A percentile compares a stretch with the other conserved stretches of the same genome.
phyloP scores from a whole-genome alignment of 495 filamentous ascomycete genomes.

The Neurospora tetraspora region DNA sequence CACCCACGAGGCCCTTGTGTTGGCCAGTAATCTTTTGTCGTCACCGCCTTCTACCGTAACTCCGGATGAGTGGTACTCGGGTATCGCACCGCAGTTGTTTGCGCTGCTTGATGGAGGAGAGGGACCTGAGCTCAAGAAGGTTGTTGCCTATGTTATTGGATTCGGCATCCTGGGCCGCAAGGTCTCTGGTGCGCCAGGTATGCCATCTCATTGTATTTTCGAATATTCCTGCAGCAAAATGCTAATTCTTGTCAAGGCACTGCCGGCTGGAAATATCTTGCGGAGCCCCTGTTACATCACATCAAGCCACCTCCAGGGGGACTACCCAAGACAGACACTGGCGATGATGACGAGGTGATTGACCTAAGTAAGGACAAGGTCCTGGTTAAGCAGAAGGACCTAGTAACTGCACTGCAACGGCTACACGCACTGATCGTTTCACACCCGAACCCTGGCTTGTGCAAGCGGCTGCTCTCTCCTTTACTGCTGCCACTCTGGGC shows the following conservation, averaged over 20 bases:
- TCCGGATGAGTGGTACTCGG: conserved; percentile 48
- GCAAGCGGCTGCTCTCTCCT: conserved; percentile 55
- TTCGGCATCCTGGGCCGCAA: conserved; percentile 62
- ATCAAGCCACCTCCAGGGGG: conserved; percentile 44
- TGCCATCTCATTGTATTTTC: not conserved
- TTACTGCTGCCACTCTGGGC: conserved; percentile 63
- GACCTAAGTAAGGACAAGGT: conserved; percentile 30
- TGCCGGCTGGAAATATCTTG: conserved; percentile 59
- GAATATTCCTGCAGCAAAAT: not conserved
- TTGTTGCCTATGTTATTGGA: conserved; percentile 62
- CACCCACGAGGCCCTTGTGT: conserved; percentile 60
- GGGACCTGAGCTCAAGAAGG: conserved; percentile 52
- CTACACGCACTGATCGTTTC: conserved; percentile 49
- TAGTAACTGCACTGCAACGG: conserved; percentile 43
- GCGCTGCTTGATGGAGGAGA: conserved; percentile 55
- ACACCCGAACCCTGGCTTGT: conserved; percentile 64
- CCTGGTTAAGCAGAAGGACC: conserved; percentile 32
- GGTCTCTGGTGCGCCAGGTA: conserved; percentile 55
- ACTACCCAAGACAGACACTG: conserved; percentile 1
- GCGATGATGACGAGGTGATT: conserved; percentile 21
- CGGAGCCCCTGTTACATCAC: conserved; percentile 50
- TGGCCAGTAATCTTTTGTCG: conserved; percentile 54
- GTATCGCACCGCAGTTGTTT: conserved; percentile 57
- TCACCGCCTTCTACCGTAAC: conserved; percentile 50
- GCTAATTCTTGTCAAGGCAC: conserved; percentile 30